Base-by-base conservation (phyloP, 2,329 filamentous ascomycete species). In the Cytospora leucostoma region DNA sequence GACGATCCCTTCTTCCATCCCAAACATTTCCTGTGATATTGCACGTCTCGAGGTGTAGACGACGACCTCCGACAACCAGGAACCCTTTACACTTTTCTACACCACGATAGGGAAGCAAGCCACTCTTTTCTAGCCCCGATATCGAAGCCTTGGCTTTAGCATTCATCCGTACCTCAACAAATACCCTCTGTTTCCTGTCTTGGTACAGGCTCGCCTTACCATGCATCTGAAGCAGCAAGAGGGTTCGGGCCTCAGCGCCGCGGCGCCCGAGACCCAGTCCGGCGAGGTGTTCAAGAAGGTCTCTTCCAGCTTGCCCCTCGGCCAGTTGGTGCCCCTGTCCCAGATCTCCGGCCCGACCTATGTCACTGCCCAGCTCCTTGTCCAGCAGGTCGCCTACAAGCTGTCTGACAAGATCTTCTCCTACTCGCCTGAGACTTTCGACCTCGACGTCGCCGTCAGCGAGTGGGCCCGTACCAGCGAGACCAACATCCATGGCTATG, bases 321-420 rank as follows among this genome's bases (percentile, higher is more conserved):
- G 84, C 67, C 81, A 85, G 74, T 75, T 76, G 59, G 80, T 87
- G 52, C 66, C 82, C 32, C 75, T 87, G 64, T 75, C 82, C 38
- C 80, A 83, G 70, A 91, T 98, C 75, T 88, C 85, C 65, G 95
- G 94, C 17, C 91, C 94, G 69, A 95, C 91, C 62, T 99, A 99
- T 78, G 85, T 94, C 66, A 98, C 94, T 49, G 91, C 93, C 35
- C 95, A 99, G 79, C 88, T 92, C 27, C 86, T 99, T 62, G 90
- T 98, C 68, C 95, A 99, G 80, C 95, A 99, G 78, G 90, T 98
- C 68, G 92, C 94, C 66, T 99, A 97, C 79, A 86, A 91, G 67
- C 84, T 99, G 66, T 98, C 94, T 62, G 93, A 98, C 82, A 97
- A 96, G 83, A 88, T 98, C 79, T 99, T 97, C 80, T 91, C 93